These are phyloP conservation scores for Arthonia radiata DNA, from an alignment of 495 filamentous ascomycete genomes.

Conservation along the genomic window DNA sequence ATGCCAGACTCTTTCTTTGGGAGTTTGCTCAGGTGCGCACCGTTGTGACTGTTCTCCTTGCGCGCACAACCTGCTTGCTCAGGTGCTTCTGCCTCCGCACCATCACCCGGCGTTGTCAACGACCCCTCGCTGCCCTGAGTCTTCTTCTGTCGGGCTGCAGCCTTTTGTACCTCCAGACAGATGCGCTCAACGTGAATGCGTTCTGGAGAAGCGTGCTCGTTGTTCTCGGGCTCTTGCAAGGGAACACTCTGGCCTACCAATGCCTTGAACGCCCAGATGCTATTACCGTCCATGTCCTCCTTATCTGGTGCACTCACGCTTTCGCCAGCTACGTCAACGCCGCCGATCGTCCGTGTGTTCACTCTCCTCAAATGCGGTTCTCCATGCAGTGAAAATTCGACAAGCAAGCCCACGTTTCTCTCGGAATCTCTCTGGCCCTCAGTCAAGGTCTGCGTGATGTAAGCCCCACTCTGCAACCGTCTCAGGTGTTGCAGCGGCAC, in stretches of 20 bases:
- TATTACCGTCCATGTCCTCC: slow-evolving; percentile 13
- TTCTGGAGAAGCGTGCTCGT: slow-evolving; percentile 18
- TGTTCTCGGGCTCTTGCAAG: slow-evolving; percentile 35
- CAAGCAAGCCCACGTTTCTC: slow-evolving; percentile 58
- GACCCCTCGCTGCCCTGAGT: slow-evolving; percentile 10
- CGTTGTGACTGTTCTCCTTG: not conserved
- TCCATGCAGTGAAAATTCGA: slow-evolving; percentile 45
- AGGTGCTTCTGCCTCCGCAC: slow-evolving; percentile 2
- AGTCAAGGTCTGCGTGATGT: slow-evolving; percentile 70
- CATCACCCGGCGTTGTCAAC: slow-evolving; percentile 2
- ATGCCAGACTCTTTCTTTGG: slow-evolving; percentile 10
- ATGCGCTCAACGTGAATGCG: slow-evolving; percentile 19
- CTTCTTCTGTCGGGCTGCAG: slow-evolving; percentile 24
- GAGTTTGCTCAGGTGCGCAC: slow-evolving; percentile 7
- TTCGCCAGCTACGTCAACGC: slow-evolving; percentile 11
- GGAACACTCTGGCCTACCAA: slow-evolving; percentile 15
- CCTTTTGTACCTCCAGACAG: slow-evolving; percentile 31
- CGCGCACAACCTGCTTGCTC: slow-evolving; percentile 11
- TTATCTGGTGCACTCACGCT: slow-evolving; percentile 6
- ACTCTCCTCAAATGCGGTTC: slow-evolving; percentile 38
- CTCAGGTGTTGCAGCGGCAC: slow-evolving; percentile 48
- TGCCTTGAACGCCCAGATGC: slow-evolving; percentile 33
- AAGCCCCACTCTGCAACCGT: slow-evolving; percentile 51
- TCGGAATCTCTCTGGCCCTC: slow-evolving; percentile 44
- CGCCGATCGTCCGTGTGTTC: slow-evolving; percentile 59